Evolutionary conservation across 2,329 filamentous ascomycete species (phyloP).

Genomic region (Scytalidium lignicola): DNA sequence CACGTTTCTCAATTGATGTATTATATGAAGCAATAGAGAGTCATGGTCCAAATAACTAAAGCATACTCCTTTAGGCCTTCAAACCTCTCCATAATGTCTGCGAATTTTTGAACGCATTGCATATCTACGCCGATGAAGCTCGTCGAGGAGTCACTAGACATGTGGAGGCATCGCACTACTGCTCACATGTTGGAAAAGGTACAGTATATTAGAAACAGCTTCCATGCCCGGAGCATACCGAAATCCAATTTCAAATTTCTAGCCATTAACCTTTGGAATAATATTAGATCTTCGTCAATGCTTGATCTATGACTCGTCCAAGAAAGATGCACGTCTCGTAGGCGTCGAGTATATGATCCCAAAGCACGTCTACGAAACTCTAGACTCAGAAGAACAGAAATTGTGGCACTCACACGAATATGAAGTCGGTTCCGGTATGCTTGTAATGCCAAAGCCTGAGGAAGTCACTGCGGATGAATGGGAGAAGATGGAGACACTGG

Average conservation of each 20-base stretch:
- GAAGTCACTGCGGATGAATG: slow-evolving; percentile 53
- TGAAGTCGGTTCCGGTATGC: slow-evolving; percentile 71
- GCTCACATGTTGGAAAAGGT: slow-evolving; percentile 57
- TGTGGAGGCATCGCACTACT: slow-evolving; percentile 79
- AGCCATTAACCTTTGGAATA: no score
- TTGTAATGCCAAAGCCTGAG: slow-evolving; percentile 60
- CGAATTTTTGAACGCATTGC: slow-evolving; percentile 77
- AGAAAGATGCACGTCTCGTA: slow-evolving; percentile 65
- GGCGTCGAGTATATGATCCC: slow-evolving; percentile 72
- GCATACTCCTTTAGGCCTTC: not conserved
- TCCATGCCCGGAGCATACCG: no score
- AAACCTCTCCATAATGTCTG: slow-evolving; percentile 45
- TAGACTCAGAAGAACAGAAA: slow-evolving; percentile 60
- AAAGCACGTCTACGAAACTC: slow-evolving; percentile 57
- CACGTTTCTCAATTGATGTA: no score
- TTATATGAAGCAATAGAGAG: no score
- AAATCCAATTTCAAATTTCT: no score
- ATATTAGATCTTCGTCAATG: slow-evolving; percentile 68
- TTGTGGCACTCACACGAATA: slow-evolving; percentile 62
- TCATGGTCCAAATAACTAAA: no score
- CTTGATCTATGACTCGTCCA: slow-evolving; percentile 70
- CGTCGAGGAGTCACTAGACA: slow-evolving; percentile 37
- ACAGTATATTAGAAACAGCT: not conserved
- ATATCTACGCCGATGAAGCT: slow-evolving; percentile 70
- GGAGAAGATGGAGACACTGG: slow-evolving; percentile 68